Evolutionary conservation across 129 eudicot species (phyloP), one percentile per base, ranked within the genome.

Genomic region (Escallonia rubra): DNA sequence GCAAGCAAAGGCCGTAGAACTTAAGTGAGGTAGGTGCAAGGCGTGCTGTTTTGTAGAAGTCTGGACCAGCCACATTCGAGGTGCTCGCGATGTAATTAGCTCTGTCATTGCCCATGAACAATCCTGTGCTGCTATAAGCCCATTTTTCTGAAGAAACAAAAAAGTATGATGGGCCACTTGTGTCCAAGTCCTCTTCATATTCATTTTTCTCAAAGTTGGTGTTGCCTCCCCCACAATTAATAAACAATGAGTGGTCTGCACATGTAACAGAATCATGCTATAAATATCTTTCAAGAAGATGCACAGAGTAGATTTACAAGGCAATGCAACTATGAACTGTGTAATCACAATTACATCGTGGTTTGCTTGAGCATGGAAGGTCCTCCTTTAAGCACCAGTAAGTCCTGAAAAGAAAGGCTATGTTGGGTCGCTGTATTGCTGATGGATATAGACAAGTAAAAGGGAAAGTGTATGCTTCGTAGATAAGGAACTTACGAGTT

Each of bases 101-200:
- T 10, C 14, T 40, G 6, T 72, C 81, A n/a, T 68, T 64, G 41
- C 63, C 85, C 78, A 87, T 3, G 78, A 64, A 91, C 13, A 52
- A 59, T 51, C 97, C 97, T n/a, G 78, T 76, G 63, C 90, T 83
- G 77, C 86, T 87, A 56, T 78, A 91, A 61, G 90, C 97, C 97
- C 97, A 91, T 66, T 56, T 75, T 13, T 72, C 90, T 3, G 72
- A 59, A 54, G 44, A 23, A 13, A 78, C 16, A 39, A 38, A 64
- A 54, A 91, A 87, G 74, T 81, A 82, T 43, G 96, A 75, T 63
- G 81, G 78, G 11, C 88, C 85, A 8, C 14, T 42, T 13, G 13
- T 23, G 13, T 67, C 59, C 16, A 11, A 12, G 71, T 87, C 87
- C 13, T 59, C 88, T 54, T 82, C 93, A 40, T 85, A 91, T 34